Conservation (phyloP, 768 basidiomycete species). For the Naematelia encephala region DNA sequence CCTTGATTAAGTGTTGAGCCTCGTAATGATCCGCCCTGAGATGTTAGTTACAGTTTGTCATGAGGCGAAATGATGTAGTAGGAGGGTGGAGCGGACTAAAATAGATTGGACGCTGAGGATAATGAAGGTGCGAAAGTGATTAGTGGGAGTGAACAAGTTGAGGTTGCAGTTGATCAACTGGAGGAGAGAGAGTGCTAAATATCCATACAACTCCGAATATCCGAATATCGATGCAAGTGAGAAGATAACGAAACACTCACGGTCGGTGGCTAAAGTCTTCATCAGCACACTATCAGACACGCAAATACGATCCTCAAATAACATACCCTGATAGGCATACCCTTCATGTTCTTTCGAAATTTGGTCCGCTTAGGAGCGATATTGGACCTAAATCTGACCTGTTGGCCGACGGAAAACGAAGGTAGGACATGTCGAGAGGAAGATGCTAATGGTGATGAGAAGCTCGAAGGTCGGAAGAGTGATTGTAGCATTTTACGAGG, state of each 20-base stretch:
- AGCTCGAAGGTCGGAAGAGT: slow-evolving; percentile 22
- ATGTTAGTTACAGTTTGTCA: no score
- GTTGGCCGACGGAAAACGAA: slow-evolving; percentile 12
- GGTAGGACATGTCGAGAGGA: slow-evolving; percentile 24
- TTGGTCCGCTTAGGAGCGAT: slow-evolving; percentile 79
- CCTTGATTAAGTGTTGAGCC: slow-evolving; percentile 90
- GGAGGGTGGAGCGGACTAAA: no score
- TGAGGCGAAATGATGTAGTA: no score
- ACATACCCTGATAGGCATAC: slow-evolving; percentile 54
- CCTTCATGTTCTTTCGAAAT: slow-evolving; percentile 85
- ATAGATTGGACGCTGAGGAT: no score
- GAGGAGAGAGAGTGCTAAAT: no score
- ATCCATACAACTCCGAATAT: no score
- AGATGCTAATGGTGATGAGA: slow-evolving; percentile 22
- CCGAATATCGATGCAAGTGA: no score
- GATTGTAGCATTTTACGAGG: slow-evolving; percentile 8
- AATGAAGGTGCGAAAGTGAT: no score
- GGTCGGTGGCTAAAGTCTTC: slow-evolving; percentile 22
- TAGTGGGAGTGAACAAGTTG: no score
- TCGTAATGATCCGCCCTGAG: slow-evolving; percentile 78
- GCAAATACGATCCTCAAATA: background rate
- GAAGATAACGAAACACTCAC: no score
- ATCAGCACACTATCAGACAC: background rate
- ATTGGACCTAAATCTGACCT: slow-evolving; percentile 36
- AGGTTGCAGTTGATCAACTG: no score